Evolutionary conservation across 257 asterid species (phyloP).

Genomic region (Striga asiatica): DNA sequence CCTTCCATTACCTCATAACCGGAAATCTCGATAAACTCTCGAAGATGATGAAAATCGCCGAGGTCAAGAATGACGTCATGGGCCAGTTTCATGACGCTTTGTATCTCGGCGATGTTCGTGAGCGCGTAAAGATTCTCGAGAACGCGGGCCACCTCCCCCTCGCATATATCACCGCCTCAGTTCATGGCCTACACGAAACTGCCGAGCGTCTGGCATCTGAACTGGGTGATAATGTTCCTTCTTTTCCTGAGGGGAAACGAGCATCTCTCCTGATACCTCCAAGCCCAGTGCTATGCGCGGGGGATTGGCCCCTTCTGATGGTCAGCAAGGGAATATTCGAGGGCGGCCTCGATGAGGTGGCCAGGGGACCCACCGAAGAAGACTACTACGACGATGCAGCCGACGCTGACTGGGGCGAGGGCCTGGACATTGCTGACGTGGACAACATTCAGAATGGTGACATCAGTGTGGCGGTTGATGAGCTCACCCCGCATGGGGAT

Average conservation of each 20-base stretch:
- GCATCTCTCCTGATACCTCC: constrained; percentile 68
- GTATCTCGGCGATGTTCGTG: constrained; percentile 70
- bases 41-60: constrained; percentile 90
- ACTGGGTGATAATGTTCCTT: constrained; percentile 55
- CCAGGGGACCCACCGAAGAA: constrained; percentile 20
- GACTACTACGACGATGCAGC: constrained; percentile 50
- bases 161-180: constrained; percentile 54
- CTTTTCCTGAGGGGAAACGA: constrained; percentile 38
- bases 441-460: constrained; percentile 40
- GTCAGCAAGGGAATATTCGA: constrained; percentile 69
- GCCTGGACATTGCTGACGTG: constrained; percentile 37
- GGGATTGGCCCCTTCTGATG: constrained; percentile 84
- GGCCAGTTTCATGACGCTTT: constrained; percentile 84
- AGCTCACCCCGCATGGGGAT: constrained; percentile 31
- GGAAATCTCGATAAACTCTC: constrained; percentile 70
- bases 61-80: constrained; percentile 80
- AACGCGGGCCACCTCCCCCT: constrained; percentile 70
- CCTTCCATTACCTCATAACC: constrained; percentile 70
- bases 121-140: constrained; percentile 77
- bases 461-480: constrained; percentile 29
- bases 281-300: constrained; percentile 52
- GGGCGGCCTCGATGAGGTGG: constrained; percentile 49
- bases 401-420: constrained; percentile 53
- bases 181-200: constrained; percentile 56
- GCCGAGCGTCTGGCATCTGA: constrained; percentile 45